Conservation (phyloP, 768 basidiomycete genomes). For the Phaeotremella skinneri region DNA sequence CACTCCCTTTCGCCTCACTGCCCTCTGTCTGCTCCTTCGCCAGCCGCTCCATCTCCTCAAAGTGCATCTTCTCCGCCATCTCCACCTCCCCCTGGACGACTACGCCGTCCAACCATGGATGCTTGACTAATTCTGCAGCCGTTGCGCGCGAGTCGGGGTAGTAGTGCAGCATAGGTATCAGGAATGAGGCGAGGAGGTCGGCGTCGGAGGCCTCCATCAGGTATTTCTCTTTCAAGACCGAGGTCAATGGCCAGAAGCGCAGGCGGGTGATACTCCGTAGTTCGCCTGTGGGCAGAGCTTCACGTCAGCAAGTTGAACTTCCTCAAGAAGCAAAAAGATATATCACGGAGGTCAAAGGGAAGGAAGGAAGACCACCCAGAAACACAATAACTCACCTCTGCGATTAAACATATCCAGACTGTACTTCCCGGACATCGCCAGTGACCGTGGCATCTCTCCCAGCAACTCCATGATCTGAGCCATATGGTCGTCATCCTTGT, state of each 20-base stretch:
- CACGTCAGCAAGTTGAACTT: not conserved
- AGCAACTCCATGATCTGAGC: slow-evolving; percentile 96
- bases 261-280: slow-evolving; percentile 91
- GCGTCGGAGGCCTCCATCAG: slow-evolving; percentile 81
- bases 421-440: slow-evolving; percentile 90
- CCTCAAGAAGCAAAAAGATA: not conserved
- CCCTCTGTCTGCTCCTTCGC: slow-evolving; percentile 5
- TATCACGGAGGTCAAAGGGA: not conserved
- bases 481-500: slow-evolving; percentile 96
- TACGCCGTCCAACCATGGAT: slow-evolving; percentile 80
- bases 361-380: not conserved
- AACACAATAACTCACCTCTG: slow-evolving; percentile 62
- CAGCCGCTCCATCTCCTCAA: slow-evolving; percentile 26
- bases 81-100: slow-evolving; percentile 89
- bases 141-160: slow-evolving; percentile 84
- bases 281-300: slow-evolving; percentile 60
- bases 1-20: slow-evolving; percentile 14
- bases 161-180: slow-evolving; percentile 84
- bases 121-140: slow-evolving; percentile 78
- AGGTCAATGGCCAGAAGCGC: slow-evolving; percentile 72
- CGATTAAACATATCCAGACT: slow-evolving; percentile 92
- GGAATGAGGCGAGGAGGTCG: slow-evolving; percentile 73
- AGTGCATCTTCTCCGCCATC: slow-evolving; percentile 33
- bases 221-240: slow-evolving; percentile 93
- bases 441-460: slow-evolving; percentile 66